A percentile compares a stretch with the other conserved stretches of the same genome.
Evolutionary conservation across 371 early-diverging fungal genomes (phyloP).

Genomic region (Lichtheimia ornata): DNA sequence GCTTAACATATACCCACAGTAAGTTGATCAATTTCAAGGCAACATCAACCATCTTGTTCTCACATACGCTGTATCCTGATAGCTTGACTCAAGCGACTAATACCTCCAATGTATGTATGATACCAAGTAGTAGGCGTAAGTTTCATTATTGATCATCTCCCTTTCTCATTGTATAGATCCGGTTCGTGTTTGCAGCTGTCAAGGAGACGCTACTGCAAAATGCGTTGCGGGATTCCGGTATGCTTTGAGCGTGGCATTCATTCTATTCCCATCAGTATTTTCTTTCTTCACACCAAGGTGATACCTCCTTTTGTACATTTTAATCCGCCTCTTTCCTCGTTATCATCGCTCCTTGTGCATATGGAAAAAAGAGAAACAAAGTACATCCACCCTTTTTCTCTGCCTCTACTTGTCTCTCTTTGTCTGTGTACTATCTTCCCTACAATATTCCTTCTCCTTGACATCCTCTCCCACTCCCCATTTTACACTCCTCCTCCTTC

Average conservation of each 20-base stretch:
- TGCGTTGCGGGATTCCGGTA: conserved; percentile 66
- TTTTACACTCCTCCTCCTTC: conserved; percentile 1
- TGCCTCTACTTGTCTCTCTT: too few relatives aligned
- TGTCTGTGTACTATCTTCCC: not conserved
- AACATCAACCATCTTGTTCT: not conserved
- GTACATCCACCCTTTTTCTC: too few relatives aligned
- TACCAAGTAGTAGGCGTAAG: not conserved
- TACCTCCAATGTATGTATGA: conserved; percentile 61
- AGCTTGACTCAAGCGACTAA: conserved; percentile 77
- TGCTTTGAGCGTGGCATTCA: conserved; percentile 36
- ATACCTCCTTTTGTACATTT: not conserved
- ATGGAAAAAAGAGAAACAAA: conserved; percentile 3
- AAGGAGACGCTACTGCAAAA: conserved; percentile 75
- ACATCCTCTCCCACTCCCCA: not conserved
- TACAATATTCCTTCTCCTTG: not conserved
- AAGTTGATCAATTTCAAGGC: conserved; percentile 19
- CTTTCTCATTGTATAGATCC: conserved; percentile 32
- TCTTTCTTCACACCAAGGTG: not conserved
- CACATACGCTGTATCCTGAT: not conserved
- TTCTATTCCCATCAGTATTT: too few relatives aligned
- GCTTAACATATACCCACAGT: conserved; percentile 77
- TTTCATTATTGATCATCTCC: not conserved
- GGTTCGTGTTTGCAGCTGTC: conserved; percentile 74
- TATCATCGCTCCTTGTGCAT: not conserved
- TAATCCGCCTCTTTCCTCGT: conserved; percentile 4